Base-by-base conservation (phyloP, 805 yeast genomes). In the Grigorovia yakushimaensis region DNA sequence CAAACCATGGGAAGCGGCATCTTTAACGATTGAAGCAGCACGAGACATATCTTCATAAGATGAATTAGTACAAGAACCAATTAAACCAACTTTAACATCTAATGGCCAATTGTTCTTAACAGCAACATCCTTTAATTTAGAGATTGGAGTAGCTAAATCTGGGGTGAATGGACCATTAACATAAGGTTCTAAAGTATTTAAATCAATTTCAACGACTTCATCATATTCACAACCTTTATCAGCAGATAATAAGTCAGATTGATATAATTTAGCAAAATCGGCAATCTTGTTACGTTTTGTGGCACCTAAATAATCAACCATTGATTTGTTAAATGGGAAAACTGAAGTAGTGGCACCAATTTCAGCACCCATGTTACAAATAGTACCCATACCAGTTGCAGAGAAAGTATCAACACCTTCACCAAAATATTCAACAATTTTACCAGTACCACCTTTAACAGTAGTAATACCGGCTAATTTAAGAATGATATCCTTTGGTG, bases 321-420 rank as follows among this genome's bases (percentile, higher is more conserved):
- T 89, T 55, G 91, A 83, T 64, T 81, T 78, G 76, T 87, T 88
- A 86, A 77, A 88, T 68, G 98, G 98, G 94, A 89, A 89, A 51
- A 86, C 87, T 43, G 97, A 89, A 49, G 98, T 89, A 53, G 98
- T 89, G 51, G 97, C 97, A 73, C 98, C 98, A 59, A 89, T 88
- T 73, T 89, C 98, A 57, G 98, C 98, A 77, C 98, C 98, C 98
- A 89, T 89, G 72, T 89, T 89, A 79, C 98, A 89, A 73, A 89
- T 89, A 60, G 98, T 89, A 67, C 94, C 98, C 98, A 89, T 89
- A 78, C 98, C 98, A 45, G 98, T 91, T 72, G 96, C 88, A 44
- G 95, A 85, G 69, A 89, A 82, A 50, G 91, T 77, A 62, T 84
- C 79, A 48, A 89, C 89, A 77, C 98, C 98, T 47, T 82, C 88